A percentile compares a stretch with the other conserved stretches of the same genome.
phyloP scores from a whole-genome alignment of 2,329 filamentous ascomycete genomes.

The Trichoderma polysporum region DNA sequence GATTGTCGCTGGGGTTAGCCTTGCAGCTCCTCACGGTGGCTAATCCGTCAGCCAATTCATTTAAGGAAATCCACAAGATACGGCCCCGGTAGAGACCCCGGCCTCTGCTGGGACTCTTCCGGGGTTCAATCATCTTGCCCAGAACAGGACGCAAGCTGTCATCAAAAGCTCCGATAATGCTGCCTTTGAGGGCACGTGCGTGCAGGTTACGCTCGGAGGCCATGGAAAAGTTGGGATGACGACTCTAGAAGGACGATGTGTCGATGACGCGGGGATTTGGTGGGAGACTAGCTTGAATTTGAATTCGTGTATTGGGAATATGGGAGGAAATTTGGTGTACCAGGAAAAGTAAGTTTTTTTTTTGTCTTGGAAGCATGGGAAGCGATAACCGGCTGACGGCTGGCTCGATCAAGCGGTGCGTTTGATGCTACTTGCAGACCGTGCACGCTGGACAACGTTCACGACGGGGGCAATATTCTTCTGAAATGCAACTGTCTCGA shows the following conservation, averaged over 20 bases:
- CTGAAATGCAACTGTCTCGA: conserved; percentile 27
- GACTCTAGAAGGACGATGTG: conserved; percentile 27
- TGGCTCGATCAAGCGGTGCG: conserved; percentile 15
- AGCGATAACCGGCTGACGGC: not conserved
- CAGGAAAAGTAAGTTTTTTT: conserved; percentile 22
- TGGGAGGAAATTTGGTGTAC: conserved; percentile 24
- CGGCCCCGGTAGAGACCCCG: not conserved
- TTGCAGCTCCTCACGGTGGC: not conserved
- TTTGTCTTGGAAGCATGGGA: not conserved
- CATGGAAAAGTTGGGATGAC: conserved; percentile 24
- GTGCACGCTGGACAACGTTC: conserved; percentile 22
- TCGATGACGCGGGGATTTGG: conserved; percentile 23
- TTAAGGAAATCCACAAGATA: not conserved
- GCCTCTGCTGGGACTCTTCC: not conserved
- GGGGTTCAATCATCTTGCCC: conserved; percentile 12
- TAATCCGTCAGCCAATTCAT: not conserved
- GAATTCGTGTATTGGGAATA: conserved; percentile 28
- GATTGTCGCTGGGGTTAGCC: not conserved
- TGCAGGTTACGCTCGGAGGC: conserved; percentile 27
- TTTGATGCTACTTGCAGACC: conserved; percentile 28
- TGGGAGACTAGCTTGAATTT: conserved; percentile 31
- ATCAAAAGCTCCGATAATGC: not conserved
- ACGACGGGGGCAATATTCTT: not conserved
- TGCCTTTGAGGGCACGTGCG: conserved; percentile 23
- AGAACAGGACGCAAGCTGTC: conserved; percentile 1